Percentiles rank a stretch among this genome's conserved stretches.
Evolutionary conservation across 805 yeast genomes (phyloP).

Genomic region (Nakazawaea ishiwadae): DNA sequence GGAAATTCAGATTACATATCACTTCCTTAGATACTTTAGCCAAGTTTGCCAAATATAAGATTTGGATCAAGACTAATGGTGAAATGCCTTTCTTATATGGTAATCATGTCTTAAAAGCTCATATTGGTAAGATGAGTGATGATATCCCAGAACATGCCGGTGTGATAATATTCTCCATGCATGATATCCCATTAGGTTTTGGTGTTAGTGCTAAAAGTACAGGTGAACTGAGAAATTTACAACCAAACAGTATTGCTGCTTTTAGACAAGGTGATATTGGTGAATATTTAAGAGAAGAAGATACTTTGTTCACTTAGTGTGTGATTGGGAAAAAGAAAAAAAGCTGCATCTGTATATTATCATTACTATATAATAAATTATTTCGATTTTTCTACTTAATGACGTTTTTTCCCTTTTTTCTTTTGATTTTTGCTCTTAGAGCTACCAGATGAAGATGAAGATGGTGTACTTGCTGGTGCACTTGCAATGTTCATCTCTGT

Average conservation of each 20-base stretch:
- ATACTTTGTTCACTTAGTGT: constrained; percentile 78
- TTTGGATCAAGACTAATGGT: constrained; percentile 96
- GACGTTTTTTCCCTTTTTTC: constrained; percentile 25
- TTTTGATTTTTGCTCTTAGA: constrained; percentile 20
- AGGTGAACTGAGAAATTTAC: constrained; percentile 77
- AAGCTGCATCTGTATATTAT: background rate
- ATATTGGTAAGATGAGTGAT: constrained; percentile 93
- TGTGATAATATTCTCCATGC: constrained; percentile 86
- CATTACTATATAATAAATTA: background rate
- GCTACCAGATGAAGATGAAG: constrained; percentile 12
- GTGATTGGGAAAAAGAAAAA: background rate
- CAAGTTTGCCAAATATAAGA: constrained; percentile 84
- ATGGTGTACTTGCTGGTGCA: constrained; percentile 18
- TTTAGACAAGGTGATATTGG: constrained; percentile 98
- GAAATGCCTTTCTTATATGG: constrained; percentile 98
- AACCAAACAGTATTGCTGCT: constrained; percentile 92
- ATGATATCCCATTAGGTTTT: constrained; percentile 89
- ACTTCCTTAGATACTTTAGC: constrained; percentile 84
- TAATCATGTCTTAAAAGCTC: constrained; percentile 94
- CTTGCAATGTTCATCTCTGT: constrained; percentile 32
- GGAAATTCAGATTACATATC: constrained; percentile 91
- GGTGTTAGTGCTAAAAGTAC: constrained; percentile 94
- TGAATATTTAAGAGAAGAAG: constrained; percentile 96
- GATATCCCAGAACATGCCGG: constrained; percentile 99
- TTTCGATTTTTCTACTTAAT: background rate